Evolutionary conservation across 768 basidiomycete species (phyloP).

Genomic region (Naganishia friedmannii): DNA sequence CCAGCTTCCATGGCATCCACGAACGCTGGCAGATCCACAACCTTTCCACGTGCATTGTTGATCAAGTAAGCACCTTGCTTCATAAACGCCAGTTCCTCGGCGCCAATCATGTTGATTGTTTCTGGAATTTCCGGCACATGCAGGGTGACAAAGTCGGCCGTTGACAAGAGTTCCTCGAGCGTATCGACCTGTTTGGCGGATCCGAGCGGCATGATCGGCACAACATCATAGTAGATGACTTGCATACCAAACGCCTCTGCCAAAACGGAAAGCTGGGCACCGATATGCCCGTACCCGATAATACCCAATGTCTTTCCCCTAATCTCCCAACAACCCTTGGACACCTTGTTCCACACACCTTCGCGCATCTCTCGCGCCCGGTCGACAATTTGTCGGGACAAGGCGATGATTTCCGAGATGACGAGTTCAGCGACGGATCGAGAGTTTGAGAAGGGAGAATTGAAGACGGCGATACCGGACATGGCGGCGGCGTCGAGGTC

Average conservation of each 20-base stretch:
- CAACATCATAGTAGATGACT: slow-evolving; percentile 89
- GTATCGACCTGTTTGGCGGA: slow-evolving; percentile 84
- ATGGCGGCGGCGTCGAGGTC: slow-evolving; percentile 75
- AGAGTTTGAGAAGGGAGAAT: slow-evolving; percentile 92
- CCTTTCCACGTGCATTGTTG: slow-evolving; percentile 94
- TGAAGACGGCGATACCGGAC: slow-evolving; percentile 95
- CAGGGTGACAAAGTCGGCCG: slow-evolving; percentile 89
- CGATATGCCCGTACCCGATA: slow-evolving; percentile 97
- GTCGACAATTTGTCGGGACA: slow-evolving; percentile 90
- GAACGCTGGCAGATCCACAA: slow-evolving; percentile 91
- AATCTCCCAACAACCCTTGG: slow-evolving; percentile 96
- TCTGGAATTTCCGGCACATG: slow-evolving; percentile 96
- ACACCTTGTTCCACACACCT: slow-evolving; percentile 98
- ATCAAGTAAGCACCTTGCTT: slow-evolving; percentile 92
- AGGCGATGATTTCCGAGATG: slow-evolving; percentile 84
- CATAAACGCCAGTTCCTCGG: slow-evolving; percentile 76
- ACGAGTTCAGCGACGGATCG: slow-evolving; percentile 98
- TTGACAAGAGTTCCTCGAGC: slow-evolving; percentile 67
- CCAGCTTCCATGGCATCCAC: slow-evolving; percentile 75
- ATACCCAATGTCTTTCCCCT: slow-evolving; percentile 97
- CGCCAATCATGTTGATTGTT: slow-evolving; percentile 88
- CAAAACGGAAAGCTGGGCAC: slow-evolving; percentile 91
- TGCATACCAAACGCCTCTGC: slow-evolving; percentile 94
- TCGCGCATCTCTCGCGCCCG: slow-evolving; percentile 79
- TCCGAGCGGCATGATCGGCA: slow-evolving; percentile 97